A percentile compares a stretch with the other conserved stretches of the same genome.
phyloP scores from a whole-genome alignment of 2,329 filamentous ascomycete genomes.

The Cladophialophora exuberans region DNA sequence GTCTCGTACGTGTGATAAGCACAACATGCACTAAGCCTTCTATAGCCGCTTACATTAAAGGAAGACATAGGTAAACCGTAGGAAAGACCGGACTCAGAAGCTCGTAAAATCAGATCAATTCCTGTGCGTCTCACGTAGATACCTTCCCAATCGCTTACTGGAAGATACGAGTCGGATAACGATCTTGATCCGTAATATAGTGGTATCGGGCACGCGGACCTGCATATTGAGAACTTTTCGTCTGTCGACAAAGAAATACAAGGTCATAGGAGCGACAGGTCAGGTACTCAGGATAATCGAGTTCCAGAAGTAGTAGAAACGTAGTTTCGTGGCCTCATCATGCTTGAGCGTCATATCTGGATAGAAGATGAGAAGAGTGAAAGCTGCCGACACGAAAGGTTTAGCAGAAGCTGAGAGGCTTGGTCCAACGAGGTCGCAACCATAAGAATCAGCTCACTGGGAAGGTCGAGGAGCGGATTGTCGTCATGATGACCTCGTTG shows the following conservation, averaged over 20 bases:
- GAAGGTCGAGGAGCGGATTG: slow-evolving; percentile 22
- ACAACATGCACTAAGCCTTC: slow-evolving; percentile 6
- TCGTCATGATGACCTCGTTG: slow-evolving; percentile 14
- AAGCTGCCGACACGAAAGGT: slow-evolving; percentile 24
- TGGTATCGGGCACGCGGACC: slow-evolving; percentile 20
- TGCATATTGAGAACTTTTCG: slow-evolving; percentile 7
- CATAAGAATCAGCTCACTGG: slow-evolving; percentile 22
- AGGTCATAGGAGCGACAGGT: slow-evolving; percentile 22
- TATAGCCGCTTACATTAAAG: slow-evolving; percentile 15
- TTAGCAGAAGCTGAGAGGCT: slow-evolving; percentile 21
- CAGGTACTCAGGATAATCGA: slow-evolving; percentile 25
- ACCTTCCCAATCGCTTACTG: slow-evolving; percentile 6
- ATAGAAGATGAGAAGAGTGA: slow-evolving; percentile 20
- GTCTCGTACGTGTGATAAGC: slow-evolving; percentile 14
- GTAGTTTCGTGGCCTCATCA: slow-evolving; percentile 19
- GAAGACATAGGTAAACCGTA: slow-evolving; percentile 20
- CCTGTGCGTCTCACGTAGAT: slow-evolving; percentile 8
- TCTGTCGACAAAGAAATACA: slow-evolving; percentile 20
- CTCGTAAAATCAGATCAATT: slow-evolving; percentile 25
- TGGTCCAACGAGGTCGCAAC: slow-evolving; percentile 20
- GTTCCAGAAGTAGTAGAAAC: slow-evolving; percentile 22
- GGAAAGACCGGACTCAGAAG: slow-evolving; percentile 17
- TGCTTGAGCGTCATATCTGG: slow-evolving; percentile 13
- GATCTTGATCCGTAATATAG: slow-evolving; percentile 10
- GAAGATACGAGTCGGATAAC: slow-evolving; percentile 11